phyloP scores from a whole-genome alignment of 495 filamentous ascomycete species.

The Usnea hakonensis region DNA sequence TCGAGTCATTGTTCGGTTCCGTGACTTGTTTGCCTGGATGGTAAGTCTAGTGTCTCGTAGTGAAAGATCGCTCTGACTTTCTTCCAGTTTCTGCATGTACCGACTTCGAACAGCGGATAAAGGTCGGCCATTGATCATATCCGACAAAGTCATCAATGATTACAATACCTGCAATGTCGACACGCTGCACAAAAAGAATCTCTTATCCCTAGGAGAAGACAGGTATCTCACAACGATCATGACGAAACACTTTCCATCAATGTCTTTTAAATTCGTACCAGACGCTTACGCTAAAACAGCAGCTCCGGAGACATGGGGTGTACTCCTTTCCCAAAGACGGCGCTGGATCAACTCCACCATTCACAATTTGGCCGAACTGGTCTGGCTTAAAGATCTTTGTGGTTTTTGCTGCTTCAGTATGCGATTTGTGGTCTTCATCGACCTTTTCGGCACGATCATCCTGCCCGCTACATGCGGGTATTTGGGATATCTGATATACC shows the following conservation, averaged over 20 bases:
- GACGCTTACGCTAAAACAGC: slow-evolving; percentile 89
- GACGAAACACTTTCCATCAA: slow-evolving; percentile 92
- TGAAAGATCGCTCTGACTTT: slow-evolving; percentile 3
- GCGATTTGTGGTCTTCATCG: slow-evolving; percentile 94
- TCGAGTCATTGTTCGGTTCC: slow-evolving; percentile 93
- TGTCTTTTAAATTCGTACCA: slow-evolving; percentile 93
- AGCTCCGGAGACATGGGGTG: slow-evolving; percentile 86
- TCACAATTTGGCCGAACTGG: slow-evolving; percentile 87
- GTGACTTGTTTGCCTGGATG: slow-evolving; percentile 99
- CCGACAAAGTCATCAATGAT: slow-evolving; percentile 74
- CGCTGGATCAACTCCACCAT: slow-evolving; percentile 99
- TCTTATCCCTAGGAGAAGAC: slow-evolving; percentile 92
- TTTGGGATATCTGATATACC: slow-evolving; percentile 82
- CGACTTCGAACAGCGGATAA: slow-evolving; percentile 87
- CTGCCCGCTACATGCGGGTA: slow-evolving; percentile 88
- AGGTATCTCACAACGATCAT: slow-evolving; percentile 94
- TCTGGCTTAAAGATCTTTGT: slow-evolving; percentile 82
- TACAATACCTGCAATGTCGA: slow-evolving; percentile 85
- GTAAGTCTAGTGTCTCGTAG: slow-evolving; percentile 47
- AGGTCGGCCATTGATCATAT: slow-evolving; percentile 86
- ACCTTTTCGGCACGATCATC: slow-evolving; percentile 88
- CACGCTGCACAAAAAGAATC: slow-evolving; percentile 97
- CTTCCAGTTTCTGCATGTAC: slow-evolving; percentile 91
- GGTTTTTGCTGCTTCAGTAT: slow-evolving; percentile 99
- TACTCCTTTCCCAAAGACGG: slow-evolving; percentile 88